Evolutionary conservation across 495 filamentous ascomycete genomes (phyloP).

Genomic region (Acidiella bohemica): DNA sequence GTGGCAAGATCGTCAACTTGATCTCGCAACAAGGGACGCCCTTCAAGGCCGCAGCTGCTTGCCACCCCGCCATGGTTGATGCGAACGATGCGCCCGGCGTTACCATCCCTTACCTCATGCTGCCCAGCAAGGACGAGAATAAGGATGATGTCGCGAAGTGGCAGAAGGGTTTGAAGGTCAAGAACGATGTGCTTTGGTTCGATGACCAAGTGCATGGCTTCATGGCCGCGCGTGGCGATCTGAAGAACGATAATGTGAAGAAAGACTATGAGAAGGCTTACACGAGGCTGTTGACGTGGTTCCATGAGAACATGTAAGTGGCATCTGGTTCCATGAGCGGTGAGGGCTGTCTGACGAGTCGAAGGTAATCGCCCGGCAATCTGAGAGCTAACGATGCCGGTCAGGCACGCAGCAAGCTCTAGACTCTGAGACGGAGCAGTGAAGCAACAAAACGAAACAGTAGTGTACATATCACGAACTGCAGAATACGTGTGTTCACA

Average conservation of each 20-base stretch:
- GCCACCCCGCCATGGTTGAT: slow-evolving; percentile 83
- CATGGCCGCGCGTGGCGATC: slow-evolving; percentile 66
- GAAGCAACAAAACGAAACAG: neutral
- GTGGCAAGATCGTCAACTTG: slow-evolving; percentile 56
- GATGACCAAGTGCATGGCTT: slow-evolving; percentile 74
- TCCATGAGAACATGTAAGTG: slow-evolving; percentile 55
- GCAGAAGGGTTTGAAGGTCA: slow-evolving; percentile 47
- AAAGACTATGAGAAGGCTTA: slow-evolving; percentile 73
- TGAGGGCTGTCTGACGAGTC: neutral
- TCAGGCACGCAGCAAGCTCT: too few relatives aligned
- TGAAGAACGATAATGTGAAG: slow-evolving; percentile 52
- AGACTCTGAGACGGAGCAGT: too few relatives aligned
- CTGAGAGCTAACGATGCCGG: neutral
- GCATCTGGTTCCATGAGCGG: neutral
- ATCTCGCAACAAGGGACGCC: slow-evolving; percentile 41
- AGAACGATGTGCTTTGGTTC: slow-evolving; percentile 71
- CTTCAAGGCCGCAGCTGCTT: slow-evolving; percentile 57
- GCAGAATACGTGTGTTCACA: neutral
- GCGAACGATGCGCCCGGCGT: slow-evolving; percentile 42
- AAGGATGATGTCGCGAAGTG: slow-evolving; percentile 64
- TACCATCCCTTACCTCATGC: slow-evolving; percentile 30
- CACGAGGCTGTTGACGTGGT: slow-evolving; percentile 57
- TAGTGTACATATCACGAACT: neutral
- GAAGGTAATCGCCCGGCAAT: neutral
- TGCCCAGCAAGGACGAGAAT: slow-evolving; percentile 32